Percentiles rank a stretch among this genome's conserved stretches.
Evolutionary conservation across 768 basidiomycete genomes (phyloP).

Genomic region (Tephrocybe sp.): DNA sequence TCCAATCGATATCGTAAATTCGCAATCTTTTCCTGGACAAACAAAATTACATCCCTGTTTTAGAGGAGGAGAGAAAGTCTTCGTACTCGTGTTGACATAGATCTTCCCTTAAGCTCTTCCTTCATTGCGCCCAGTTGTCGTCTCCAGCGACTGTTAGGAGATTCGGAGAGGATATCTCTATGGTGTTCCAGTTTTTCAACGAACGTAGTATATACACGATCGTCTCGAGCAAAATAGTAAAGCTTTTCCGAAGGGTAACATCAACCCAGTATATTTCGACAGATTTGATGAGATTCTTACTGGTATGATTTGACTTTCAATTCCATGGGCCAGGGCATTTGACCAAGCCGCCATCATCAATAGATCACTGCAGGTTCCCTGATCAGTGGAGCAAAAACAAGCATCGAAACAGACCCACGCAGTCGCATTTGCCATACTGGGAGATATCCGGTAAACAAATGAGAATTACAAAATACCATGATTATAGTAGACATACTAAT

Average conservation of each 20-base stretch:
- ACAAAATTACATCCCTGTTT: not conserved
- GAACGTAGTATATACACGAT: conserved; percentile 78
- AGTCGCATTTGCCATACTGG: conserved; percentile 86
- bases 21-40: conserved; percentile 1
- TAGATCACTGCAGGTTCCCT: conserved; percentile 48
- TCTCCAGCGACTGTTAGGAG: conserved; percentile 1
- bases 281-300: conserved; percentile 38
- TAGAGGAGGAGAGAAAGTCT: no score
- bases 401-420: conserved; percentile 29
- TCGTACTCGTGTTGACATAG: conserved; percentile 5
- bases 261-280: not conserved
- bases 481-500: conserved; percentile 63
- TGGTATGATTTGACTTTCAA: conserved; percentile 68
- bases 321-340: conserved; percentile 47
- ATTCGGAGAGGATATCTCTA: conserved; percentile 21
- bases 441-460: not conserved
- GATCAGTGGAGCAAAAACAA: not conserved
- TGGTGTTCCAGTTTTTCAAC: conserved; percentile 45
- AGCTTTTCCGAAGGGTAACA: conserved; percentile 39
- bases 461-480: not conserved
- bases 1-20: not conserved
- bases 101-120: conserved; percentile 4
- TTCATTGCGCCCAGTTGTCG: conserved; percentile 8
- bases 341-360: conserved; percentile 83
- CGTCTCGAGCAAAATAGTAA: conserved; percentile 92